Evolutionary conservation across 2,329 filamentous ascomycete species (phyloP).

Genomic region (Colletotrichum eremochloae): DNA sequence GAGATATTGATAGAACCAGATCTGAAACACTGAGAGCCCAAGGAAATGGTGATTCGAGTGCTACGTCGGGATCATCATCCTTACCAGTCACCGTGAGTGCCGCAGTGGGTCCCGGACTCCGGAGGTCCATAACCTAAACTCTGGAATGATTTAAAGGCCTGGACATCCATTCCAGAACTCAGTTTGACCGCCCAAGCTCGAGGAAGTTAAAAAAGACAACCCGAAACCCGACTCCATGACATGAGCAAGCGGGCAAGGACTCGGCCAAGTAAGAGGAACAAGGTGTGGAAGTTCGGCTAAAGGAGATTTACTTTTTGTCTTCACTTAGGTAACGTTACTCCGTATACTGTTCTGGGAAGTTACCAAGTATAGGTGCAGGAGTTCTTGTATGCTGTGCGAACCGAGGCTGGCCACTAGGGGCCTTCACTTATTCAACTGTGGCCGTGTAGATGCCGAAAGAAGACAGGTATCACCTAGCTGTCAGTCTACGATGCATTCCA

Average conservation of each 20-base stretch:
- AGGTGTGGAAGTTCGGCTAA: no score
- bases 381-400: no score
- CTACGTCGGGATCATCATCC: neutral
- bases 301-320: neutral
- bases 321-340: neutral
- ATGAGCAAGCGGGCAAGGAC: neutral
- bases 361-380: no score
- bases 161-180: neutral
- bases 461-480: no score
- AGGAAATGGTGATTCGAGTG: neutral
- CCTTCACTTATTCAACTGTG: no score
- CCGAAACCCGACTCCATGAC: neutral
- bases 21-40: neutral
- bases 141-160: neutral
- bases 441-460: no score
- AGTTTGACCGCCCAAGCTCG: neutral
- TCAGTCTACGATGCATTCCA: no score
- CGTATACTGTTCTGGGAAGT: neutral
- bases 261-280: neutral
- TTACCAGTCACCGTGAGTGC: neutral
- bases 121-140: slow-evolving; percentile 17
- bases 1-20: neutral
- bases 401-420: no score
- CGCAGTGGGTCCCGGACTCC: slow-evolving; percentile 6
- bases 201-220: neutral